Conservation (phyloP, 768 basidiomycete genomes). For the Nidula microcarpa region DNA sequence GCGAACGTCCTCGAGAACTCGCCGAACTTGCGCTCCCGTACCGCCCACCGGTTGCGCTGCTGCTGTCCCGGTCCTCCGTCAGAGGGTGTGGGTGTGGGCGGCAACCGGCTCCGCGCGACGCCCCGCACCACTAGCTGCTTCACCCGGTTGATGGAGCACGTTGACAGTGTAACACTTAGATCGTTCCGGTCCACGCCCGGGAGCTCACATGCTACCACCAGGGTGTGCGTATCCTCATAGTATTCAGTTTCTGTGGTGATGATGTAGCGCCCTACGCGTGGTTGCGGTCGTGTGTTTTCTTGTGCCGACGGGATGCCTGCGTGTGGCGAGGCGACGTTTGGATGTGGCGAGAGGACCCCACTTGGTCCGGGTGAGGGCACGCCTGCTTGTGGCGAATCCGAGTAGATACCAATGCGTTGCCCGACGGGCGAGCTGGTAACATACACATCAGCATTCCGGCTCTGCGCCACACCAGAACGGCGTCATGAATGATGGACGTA, state of each 20-base stretch:
- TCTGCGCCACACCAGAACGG: not conserved
- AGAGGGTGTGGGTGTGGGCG: slow-evolving; percentile 12
- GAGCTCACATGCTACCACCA: slow-evolving; percentile 64
- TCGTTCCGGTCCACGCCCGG: slow-evolving; percentile 63
- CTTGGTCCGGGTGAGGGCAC: too few relatives aligned
- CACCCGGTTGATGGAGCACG: slow-evolving; percentile 57
- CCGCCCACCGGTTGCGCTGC: slow-evolving; percentile 2
- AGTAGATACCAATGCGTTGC: too few relatives aligned
- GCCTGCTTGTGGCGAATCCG: not conserved
- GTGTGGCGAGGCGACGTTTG: slow-evolving; percentile 7
- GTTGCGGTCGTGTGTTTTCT: slow-evolving; percentile 25
- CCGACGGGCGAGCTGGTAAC: slow-evolving; percentile 14
- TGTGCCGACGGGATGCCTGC: slow-evolving; percentile 9
- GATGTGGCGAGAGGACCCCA: not conserved
- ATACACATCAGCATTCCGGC: slow-evolving; percentile 7
- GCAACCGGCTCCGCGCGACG: slow-evolving; percentile 24
- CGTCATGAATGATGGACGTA: slow-evolving; percentile 6
- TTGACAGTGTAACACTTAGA: slow-evolving; percentile 56
- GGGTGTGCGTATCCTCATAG: slow-evolving; percentile 29
- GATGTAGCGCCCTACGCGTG: slow-evolving; percentile 62
- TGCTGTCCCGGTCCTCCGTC: not conserved
- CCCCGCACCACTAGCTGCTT: slow-evolving; percentile 61
- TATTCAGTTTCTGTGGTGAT: slow-evolving; percentile 28
- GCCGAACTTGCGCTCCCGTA: slow-evolving; percentile 55
- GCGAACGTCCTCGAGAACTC: slow-evolving; percentile 44